Conservation (phyloP, 1,284 basidiomycete species). For the Microbotryomycetes sp. region DNA sequence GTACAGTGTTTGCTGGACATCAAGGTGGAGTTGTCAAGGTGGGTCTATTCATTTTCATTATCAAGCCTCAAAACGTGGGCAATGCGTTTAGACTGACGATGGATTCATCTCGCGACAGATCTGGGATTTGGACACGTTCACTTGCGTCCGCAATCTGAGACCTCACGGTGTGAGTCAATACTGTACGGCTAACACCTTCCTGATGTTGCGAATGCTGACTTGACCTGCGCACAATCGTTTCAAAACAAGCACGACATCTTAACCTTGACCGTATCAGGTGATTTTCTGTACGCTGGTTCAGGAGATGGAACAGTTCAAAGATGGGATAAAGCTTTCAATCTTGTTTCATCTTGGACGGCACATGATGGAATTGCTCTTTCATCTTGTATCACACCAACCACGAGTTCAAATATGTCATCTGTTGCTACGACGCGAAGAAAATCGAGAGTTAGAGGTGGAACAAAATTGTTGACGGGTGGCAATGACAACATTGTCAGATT, state of each 20-base stretch:
- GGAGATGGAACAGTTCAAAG: conserved; percentile 74
- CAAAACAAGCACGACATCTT: conserved; percentile 58
- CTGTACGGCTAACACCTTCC: no score
- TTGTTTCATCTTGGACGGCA: conserved; percentile 68
- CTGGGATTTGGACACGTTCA: conserved; percentile 82
- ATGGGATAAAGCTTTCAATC: conserved; percentile 75
- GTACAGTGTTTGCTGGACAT: conserved; percentile 82
- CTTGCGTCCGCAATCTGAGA: conserved; percentile 74
- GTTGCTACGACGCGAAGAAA: conserved; percentile 32
- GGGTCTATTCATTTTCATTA: no score
- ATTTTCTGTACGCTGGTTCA: conserved; percentile 73
- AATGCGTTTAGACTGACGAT: not conserved
- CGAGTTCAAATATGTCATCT: no score
- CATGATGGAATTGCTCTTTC: conserved; percentile 78
- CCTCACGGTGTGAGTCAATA: conserved; percentile 60
- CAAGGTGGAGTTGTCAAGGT: conserved; percentile 79
- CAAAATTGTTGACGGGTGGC: conserved; percentile 65
- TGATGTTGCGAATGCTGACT: no score
- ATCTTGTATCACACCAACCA: conserved; percentile 49
- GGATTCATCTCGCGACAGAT: conserved; percentile 50
- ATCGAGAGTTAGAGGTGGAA: not conserved
- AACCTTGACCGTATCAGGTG: conserved; percentile 64
- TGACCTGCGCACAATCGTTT: conserved; percentile 27
- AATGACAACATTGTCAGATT: conserved; percentile 64
- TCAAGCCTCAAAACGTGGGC: not conserved